A percentile compares a stretch with the other conserved stretches of the same genome.
Conservation (phyloP, 331 rosid species). For the Erythrophleum ivorense region DNA sequence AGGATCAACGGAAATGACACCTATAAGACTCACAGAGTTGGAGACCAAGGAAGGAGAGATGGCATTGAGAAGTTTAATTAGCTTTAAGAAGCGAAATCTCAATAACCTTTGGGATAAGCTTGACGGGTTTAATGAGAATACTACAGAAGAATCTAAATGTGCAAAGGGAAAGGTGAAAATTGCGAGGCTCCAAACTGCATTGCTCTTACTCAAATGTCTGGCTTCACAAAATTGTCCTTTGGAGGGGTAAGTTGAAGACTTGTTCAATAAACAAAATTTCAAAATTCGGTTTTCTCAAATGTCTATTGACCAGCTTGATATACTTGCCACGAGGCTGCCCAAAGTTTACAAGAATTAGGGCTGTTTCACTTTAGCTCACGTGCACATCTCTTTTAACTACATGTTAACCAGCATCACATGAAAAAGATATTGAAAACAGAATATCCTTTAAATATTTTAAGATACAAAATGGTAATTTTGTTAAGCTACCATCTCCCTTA, state of each 20-base stretch:
- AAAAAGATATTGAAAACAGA: too few relatives aligned
- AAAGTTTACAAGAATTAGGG: too few relatives aligned
- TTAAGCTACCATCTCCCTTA: too few relatives aligned
- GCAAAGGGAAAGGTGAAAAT: slow-evolving; percentile 44
- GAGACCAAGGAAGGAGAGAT: slow-evolving; percentile 36
- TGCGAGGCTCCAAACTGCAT: slow-evolving; percentile 44
- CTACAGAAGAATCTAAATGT: slow-evolving; percentile 37
- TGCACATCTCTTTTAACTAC: too few relatives aligned
- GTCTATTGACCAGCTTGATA: too few relatives aligned
- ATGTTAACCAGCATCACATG: too few relatives aligned
- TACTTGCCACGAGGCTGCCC: too few relatives aligned
- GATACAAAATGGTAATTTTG: too few relatives aligned
- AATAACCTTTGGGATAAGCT: slow-evolving; percentile 18
- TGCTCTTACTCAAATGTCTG: slow-evolving; percentile 39
- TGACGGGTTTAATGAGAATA: slow-evolving; percentile 23
- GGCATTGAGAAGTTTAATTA: slow-evolving; percentile 41
- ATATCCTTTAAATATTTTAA: too few relatives aligned
- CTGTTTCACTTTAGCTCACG: too few relatives aligned
- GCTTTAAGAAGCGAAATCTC: slow-evolving; percentile 38
- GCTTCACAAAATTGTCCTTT: slow-evolving; percentile 27
- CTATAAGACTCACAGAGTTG: slow-evolving; percentile 11
- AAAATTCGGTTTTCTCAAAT: too few relatives aligned
- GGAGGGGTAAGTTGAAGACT: slow-evolving; percentile 34
- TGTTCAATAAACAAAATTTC: neutral
- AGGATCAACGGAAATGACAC: slow-evolving; percentile 42